phyloP scores from a whole-genome alignment of 2,329 filamentous ascomycete species.

The Ascochyta koolunga region DNA sequence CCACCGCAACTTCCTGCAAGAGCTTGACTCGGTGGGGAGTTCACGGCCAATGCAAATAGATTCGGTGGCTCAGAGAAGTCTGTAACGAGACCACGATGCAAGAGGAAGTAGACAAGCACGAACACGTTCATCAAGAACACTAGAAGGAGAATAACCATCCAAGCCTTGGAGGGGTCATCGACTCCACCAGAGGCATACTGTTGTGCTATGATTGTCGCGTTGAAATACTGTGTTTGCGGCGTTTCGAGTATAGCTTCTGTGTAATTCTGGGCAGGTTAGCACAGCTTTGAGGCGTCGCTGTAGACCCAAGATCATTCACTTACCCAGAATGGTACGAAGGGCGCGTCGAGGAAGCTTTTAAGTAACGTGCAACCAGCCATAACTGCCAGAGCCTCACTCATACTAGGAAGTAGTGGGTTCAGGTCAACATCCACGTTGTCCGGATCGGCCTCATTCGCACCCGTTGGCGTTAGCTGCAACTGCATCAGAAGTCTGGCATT shows the following conservation, averaged over 20 bases:
- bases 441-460: constrained; percentile 12
- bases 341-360: constrained; percentile 62
- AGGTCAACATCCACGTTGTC: constrained; percentile 48
- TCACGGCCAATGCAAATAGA: constrained; percentile 73
- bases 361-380: constrained; percentile 71
- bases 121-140: constrained; percentile 72
- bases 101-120: constrained; percentile 67
- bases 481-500: constrained; percentile 54
- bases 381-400: constrained; percentile 76
- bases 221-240: constrained; percentile 65
- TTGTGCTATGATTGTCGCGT: constrained; percentile 66
- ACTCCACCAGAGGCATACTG: constrained; percentile 73
- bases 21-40: constrained; percentile 61
- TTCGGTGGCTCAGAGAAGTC: constrained; percentile 82
- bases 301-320: constrained; percentile 2
- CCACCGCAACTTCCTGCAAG: constrained; percentile 63
- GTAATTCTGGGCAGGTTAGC: constrained; percentile 40
- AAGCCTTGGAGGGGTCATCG: constrained; percentile 66
- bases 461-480: constrained; percentile 45
- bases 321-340: constrained; percentile 62
- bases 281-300: neutral
- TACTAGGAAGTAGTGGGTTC: constrained; percentile 63
- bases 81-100: constrained; percentile 68
- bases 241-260: constrained; percentile 45
- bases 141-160: constrained; percentile 69